Evolutionary conservation across 2,329 filamentous ascomycete species (phyloP).

Genomic region (Gaeumannomyces sp.): DNA sequence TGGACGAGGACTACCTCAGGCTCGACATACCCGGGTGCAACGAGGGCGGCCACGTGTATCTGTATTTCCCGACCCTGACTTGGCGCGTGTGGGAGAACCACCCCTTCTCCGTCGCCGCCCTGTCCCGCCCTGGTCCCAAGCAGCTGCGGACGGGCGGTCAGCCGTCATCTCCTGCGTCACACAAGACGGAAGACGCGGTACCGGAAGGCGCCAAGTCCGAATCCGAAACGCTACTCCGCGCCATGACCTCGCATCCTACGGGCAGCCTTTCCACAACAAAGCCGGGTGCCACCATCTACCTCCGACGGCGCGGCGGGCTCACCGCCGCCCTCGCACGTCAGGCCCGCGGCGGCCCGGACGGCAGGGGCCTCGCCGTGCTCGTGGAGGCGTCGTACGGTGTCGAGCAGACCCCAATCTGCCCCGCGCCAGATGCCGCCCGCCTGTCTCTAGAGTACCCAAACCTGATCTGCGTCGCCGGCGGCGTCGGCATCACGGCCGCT

Average conservation of each 20-base stretch:
- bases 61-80: constrained; percentile 42
- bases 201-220: neutral
- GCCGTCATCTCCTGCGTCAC: too few relatives aligned
- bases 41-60: constrained; percentile 36
- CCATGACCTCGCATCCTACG: neutral
- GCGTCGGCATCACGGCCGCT: constrained; percentile 41
- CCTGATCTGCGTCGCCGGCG: constrained; percentile 38
- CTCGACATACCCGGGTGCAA: constrained; percentile 24
- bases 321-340: neutral
- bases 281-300: constrained; percentile 30
- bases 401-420: constrained; percentile 13
- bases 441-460: constrained; percentile 25
- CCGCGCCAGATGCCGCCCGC: constrained; percentile 8
- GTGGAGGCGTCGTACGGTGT: constrained; percentile 34
- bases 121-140: constrained; percentile 19
- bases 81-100: constrained; percentile 45
- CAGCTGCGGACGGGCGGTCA: too few relatives aligned
- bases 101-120: constrained; percentile 38
- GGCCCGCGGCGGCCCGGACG: too few relatives aligned
- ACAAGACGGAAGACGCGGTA: neutral
- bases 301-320: constrained; percentile 17
- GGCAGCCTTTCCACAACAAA: constrained; percentile 18
- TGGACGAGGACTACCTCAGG: constrained; percentile 25
- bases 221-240: neutral
- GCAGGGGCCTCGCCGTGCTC: constrained; percentile 25